These are phyloP conservation scores for Fusarium neocosmosporiellum DNA, from an alignment of 2,329 filamentous ascomycete species.

Conservation along the genomic window DNA sequence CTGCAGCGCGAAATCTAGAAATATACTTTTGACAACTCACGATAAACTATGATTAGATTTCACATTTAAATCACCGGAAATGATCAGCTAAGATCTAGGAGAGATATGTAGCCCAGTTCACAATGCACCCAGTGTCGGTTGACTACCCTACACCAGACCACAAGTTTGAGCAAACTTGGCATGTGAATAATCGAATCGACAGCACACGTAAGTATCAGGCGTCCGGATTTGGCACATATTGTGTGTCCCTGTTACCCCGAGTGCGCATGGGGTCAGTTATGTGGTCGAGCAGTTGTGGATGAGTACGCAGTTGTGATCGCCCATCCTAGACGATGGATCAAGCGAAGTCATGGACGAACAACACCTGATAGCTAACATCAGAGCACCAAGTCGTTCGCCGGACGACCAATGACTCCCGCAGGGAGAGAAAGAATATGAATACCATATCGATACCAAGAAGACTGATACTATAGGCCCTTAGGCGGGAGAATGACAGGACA, in stretches of 20 bases:
- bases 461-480: not conserved
- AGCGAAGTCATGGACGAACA: not conserved
- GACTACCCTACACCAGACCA: not conserved
- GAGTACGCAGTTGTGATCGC: not conserved
- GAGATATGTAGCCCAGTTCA: not conserved
- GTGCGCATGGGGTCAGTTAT: not conserved
- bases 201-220: not conserved
- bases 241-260: not conserved
- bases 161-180: not conserved
- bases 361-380: not conserved
- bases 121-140: not conserved
- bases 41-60: too few species aligned
- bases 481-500: not conserved
- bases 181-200: not conserved
- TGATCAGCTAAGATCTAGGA: too few species aligned
- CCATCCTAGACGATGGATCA: not conserved
- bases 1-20: too few species aligned
- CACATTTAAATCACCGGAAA: not conserved
- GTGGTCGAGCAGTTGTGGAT: not conserved
- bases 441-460: not conserved
- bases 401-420: not conserved
- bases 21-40: too few species aligned
- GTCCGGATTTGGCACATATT: not conserved
- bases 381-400: not conserved
- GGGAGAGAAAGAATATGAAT: not conserved